phyloP scores from a whole-genome alignment of 345 rosid species.

The Fremontodendron californicum region DNA sequence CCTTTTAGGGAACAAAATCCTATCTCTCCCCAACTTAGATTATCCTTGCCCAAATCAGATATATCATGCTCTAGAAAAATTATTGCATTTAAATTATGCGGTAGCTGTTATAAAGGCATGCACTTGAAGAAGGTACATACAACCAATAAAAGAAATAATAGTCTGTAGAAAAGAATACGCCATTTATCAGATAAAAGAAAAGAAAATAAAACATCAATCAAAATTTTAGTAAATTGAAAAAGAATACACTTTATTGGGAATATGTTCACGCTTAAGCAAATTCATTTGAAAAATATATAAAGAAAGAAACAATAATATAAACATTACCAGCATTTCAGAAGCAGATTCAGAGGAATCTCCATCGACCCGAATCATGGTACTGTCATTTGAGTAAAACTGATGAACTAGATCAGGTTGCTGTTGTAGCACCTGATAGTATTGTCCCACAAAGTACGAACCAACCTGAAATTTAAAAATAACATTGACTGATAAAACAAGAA shows the following conservation, averaged over 20 bases:
- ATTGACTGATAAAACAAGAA: constrained; percentile 12
- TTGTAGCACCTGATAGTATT: constrained; percentile 81
- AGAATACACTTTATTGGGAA: not conserved
- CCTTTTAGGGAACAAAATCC: not conserved
- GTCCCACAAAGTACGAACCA: constrained; percentile 91
- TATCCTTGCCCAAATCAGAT: not conserved
- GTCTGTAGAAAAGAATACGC: not conserved
- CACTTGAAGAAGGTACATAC: not conserved
- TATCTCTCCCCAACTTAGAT: not conserved
- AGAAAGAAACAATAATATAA: not conserved
- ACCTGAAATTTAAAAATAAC: constrained; percentile 40
- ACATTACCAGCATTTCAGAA: constrained; percentile 71
- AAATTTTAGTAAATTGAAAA: not conserved
- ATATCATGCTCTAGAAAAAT: not conserved
- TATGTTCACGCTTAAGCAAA: not conserved
- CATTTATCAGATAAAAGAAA: not conserved
- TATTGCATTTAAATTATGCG: not conserved
- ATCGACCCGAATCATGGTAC: constrained; percentile 71
- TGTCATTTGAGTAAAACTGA: constrained; percentile 73
- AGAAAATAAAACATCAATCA: not conserved
- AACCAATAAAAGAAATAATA: no score
- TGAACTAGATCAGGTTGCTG: constrained; percentile 84
- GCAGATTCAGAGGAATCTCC: constrained; percentile 71
- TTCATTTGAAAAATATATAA: not conserved
- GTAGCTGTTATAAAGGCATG: not conserved